Evolutionary conservation across 2,329 filamentous ascomycete species (phyloP).

Genomic region (Basipetospora sp.): DNA sequence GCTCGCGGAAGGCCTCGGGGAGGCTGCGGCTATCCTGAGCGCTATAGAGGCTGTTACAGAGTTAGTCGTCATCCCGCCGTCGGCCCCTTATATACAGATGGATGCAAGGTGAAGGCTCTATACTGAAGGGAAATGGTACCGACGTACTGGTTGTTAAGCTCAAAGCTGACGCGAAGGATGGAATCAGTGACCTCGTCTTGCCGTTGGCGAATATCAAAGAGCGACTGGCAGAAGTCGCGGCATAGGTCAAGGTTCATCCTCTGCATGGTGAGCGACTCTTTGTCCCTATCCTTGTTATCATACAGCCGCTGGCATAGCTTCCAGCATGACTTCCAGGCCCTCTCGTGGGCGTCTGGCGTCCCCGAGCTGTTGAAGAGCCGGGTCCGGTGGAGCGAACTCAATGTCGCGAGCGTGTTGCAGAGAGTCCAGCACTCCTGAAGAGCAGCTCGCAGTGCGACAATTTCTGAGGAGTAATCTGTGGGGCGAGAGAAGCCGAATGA

Average conservation of each 20-base stretch:
- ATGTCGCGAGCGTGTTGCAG: slow-evolving; percentile 74
- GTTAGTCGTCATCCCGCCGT: too few species aligned
- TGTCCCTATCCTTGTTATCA: slow-evolving; percentile 58
- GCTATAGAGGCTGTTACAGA: slow-evolving; percentile 53
- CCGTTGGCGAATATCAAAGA: slow-evolving; percentile 72
- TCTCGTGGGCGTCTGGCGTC: slow-evolving; percentile 64
- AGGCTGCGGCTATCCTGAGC: slow-evolving; percentile 66
- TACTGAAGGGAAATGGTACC: too few species aligned
- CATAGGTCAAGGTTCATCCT: slow-evolving; percentile 70
- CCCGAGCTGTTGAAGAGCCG: slow-evolving; percentile 63
- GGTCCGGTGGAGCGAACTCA: slow-evolving; percentile 72
- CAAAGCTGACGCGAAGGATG: slow-evolving; percentile 79
- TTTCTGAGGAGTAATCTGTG: slow-evolving; percentile 25
- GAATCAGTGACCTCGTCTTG: slow-evolving; percentile 72
- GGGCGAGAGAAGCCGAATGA: background rate
- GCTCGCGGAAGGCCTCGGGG: slow-evolving; percentile 73
- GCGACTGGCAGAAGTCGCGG: slow-evolving; percentile 77
- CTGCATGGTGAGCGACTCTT: slow-evolving; percentile 46
- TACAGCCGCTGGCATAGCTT: slow-evolving; percentile 81
- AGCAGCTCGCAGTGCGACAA: slow-evolving; percentile 56
- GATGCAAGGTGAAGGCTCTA: background rate
- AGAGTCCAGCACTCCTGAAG: slow-evolving; percentile 84
- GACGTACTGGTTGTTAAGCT: slow-evolving; percentile 74
- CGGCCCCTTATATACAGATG: too few species aligned
- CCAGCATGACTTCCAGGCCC: slow-evolving; percentile 91